A percentile compares a stretch with the other conserved stretches of the same genome.
These are phyloP conservation scores for Stephania yunnanensis DNA, from an alignment of 164 flowering plant genomes.

Conservation along the genomic window DNA sequence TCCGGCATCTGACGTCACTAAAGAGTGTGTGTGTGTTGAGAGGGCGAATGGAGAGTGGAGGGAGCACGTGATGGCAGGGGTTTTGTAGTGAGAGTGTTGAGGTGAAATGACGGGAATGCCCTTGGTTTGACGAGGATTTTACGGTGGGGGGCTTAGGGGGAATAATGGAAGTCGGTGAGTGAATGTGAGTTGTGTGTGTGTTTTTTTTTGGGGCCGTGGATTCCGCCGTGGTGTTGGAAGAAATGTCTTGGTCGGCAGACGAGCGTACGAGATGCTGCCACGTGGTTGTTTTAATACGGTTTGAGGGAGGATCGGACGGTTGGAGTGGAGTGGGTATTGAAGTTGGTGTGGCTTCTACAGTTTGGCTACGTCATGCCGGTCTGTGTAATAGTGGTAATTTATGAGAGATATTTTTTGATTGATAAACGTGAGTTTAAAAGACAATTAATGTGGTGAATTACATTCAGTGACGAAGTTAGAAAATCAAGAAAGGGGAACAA, in stretches of 20 bases:
- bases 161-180: slow-evolving; percentile 1
- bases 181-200: not conserved
- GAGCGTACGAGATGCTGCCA: not conserved
- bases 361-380: too few relatives aligned
- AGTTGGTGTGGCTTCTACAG: too few relatives aligned
- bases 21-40: not conserved
- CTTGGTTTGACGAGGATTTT: not conserved
- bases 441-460: too few relatives aligned
- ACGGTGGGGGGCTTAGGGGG: not conserved
- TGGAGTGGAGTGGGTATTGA: too few relatives aligned
- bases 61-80: slow-evolving; percentile 11
- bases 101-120: not conserved
- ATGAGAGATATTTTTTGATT: too few relatives aligned
- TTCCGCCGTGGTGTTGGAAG: slow-evolving; percentile 1
- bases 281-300: not conserved
- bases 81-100: not conserved
- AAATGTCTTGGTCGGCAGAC: not conserved
- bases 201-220: not conserved
- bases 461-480: too few relatives aligned
- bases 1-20: too few relatives aligned
- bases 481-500: too few relatives aligned
- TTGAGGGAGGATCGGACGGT: not conserved
- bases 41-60: not conserved
- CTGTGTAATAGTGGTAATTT: too few relatives aligned
- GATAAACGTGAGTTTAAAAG: too few relatives aligned